Evolutionary conservation across 352 stramenopile species (phyloP), one percentile per base, ranked within the genome.

Genomic region (Phytophthora colocasiae): DNA sequence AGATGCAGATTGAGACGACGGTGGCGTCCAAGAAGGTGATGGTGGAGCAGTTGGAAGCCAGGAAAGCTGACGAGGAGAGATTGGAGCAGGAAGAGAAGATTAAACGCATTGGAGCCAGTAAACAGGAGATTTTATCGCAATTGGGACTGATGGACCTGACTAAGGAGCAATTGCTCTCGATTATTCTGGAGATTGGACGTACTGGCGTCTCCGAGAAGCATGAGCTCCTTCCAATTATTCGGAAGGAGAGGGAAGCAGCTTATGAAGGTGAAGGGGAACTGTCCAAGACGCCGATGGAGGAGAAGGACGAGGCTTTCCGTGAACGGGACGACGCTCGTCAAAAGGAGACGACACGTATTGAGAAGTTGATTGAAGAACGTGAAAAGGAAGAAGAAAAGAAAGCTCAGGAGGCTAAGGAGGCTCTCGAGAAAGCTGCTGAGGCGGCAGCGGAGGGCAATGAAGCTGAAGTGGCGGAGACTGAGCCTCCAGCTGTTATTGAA

Each of bases 101-200:
- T 2, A 51, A 70, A 29, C 74, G 83, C n/a, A 60, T 89, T 17
- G 27, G 63, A 22, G 68, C 57, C 3, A 78, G 73, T 40, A 83
- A 89, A 55, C 54, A 71, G 1, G 63, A 80, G 7, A 77, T 91
- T 34, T 40, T 87, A 32, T 50, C 53, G n/a, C 72, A 85, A 45
- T 63, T 95, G 2, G 87, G 87, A n/a, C 60, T 95, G 31, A 17
- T 70, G 19, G 78, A 91, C 3, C 43, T 95, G 17, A 78, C 75
- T 1, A 66, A 71, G 39, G 82, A 90, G 32, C 82, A 95, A 49
- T 63, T 95, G 4, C 53, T 69, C 11, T 77, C 72, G 8, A 70
- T 93, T 48, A 65, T 95, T 27, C 12, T 93, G n/a, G 84, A 93
- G 43, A 60, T 94, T 8, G 69, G 66, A 59, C 74, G 73, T 0